Evolutionary conservation across 1,284 basidiomycete species (phyloP).

Genomic region (Rhodotorula sp.): DNA sequence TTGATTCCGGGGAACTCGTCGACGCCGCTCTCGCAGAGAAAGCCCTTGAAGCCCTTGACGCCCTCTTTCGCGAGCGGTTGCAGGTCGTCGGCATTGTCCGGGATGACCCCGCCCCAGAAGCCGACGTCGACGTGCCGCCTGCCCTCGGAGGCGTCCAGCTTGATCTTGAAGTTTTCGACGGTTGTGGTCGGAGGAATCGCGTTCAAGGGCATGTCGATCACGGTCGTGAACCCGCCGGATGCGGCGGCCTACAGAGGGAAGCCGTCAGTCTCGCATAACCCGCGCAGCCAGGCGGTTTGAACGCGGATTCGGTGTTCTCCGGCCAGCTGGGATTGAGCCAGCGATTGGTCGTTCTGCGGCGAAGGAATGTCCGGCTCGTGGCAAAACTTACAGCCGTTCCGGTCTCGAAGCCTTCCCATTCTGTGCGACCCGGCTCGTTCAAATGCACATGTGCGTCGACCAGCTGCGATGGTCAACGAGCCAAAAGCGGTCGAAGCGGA

Average conservation of each 20-base stretch:
- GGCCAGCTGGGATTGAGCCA: background rate
- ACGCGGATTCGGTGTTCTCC: background rate
- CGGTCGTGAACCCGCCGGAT: constrained; percentile 83
- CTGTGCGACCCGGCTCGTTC: constrained; percentile 81
- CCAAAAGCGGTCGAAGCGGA: constrained; percentile 5
- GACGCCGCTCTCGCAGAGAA: constrained; percentile 88
- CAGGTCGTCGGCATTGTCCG: constrained; percentile 74
- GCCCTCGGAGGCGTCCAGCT: constrained; percentile 66
- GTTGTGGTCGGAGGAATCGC: constrained; percentile 92
- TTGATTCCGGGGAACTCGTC: constrained; percentile 87
- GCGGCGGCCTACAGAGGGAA: constrained; percentile 63
- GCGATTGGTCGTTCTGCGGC: background rate
- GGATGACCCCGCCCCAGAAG: constrained; percentile 93
- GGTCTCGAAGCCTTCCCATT: constrained; percentile 91
- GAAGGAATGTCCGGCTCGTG: background rate
- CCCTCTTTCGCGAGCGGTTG: constrained; percentile 68
- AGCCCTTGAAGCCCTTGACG: constrained; percentile 92
- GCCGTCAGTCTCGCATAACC: too few relatives aligned
- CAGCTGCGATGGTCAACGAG: constrained; percentile 10
- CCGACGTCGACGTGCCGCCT: constrained; percentile 82
- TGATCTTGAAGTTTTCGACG: constrained; percentile 66
- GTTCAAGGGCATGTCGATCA: constrained; percentile 95
- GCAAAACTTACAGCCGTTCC: constrained; percentile 59
- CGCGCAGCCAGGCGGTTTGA: background rate
- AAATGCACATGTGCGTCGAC: constrained; percentile 69